A percentile compares a stretch with the other conserved stretches of the same genome.
Evolutionary conservation across 257 asterid genomes (phyloP).

Genomic region (Nicotiana tabacum): DNA sequence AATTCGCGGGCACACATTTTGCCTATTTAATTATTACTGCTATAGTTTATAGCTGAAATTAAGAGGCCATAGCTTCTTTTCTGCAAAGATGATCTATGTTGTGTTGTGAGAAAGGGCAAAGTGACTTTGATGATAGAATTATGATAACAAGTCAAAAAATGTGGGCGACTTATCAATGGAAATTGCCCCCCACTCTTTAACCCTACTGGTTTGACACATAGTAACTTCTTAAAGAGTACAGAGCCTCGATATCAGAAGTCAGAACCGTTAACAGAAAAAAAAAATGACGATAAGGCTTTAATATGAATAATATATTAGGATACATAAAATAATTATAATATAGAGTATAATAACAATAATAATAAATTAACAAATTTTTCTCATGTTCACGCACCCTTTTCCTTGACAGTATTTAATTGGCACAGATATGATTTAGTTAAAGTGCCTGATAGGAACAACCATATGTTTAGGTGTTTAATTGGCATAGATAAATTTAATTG

Average conservation of each 20-base stretch:
- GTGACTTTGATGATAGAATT: neutral
- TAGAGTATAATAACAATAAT: too few species aligned
- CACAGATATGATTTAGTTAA: too few species aligned
- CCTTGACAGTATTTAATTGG: too few species aligned
- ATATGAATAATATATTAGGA: too few species aligned
- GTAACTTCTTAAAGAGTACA: neutral
- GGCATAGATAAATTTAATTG: too few species aligned
- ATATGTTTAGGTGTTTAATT: too few species aligned
- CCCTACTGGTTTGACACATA: neutral
- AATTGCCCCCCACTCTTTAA: neutral
- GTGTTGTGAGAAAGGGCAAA: neutral
- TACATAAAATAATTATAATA: too few species aligned
- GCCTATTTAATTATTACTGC: neutral
- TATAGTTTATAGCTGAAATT: neutral
- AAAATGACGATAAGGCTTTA: too few species aligned
- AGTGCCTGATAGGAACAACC: too few species aligned
- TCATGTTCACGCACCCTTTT: too few species aligned
- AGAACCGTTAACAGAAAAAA: neutral
- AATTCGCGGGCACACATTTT: neutral
- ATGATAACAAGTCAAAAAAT: neutral
- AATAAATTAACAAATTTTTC: too few species aligned
- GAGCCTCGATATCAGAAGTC: neutral
- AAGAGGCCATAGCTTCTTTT: neutral
- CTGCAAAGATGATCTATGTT: neutral
- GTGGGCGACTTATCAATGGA: neutral